Base-by-base conservation (phyloP, 768 basidiomycete species). In the Calocera viscosa region DNA sequence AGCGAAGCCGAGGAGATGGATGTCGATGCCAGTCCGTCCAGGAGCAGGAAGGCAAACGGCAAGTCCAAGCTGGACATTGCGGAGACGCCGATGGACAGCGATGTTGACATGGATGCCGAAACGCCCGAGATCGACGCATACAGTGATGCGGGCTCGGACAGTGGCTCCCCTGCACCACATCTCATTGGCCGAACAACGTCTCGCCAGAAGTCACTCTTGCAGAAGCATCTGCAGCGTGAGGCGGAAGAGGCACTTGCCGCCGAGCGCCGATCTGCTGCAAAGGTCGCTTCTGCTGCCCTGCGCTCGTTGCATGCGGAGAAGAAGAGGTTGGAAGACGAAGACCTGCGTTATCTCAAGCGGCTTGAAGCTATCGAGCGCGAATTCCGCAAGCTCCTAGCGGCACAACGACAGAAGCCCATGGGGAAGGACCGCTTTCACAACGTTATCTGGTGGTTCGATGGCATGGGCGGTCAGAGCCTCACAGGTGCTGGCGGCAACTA, bases 371-470 rank as follows among this genome's bases (percentile, higher is more conserved):
- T 95, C 69, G 94, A 97, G 74, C 87, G 91, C 49, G 95, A 98
- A 69, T 99, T 98, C 79, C 82, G 96, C 70, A 89, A 94, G 75
- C 82, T 91, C 63, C 80, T 92, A 43, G 90, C 91, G 66, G 85
- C 88, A 5, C 83, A 94, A 63, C 83, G 96, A 65, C 87, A 91
- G 24, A 89, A 92, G 72, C 92, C 94, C 1, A 73, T 98, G 64
- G 96, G 96, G 16, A 83, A 84, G 69, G 96, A 99, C 74, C 83
- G 96, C 65, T 99, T 97, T 77, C 89, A 90, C 73, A 95, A 96
- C 74, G 86, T 91, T 34, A 81, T 96, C 68, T 99, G 95, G 95
- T 99, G 95, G 95, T 91, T 97, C 74, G 95, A 99, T 76, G 95
- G 95, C 11, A 84, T 94, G 82, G 95, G 95, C 7, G 86, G 87